Percentiles rank a stretch among this genome's conserved stretches.
Conservation (phyloP, 345 rosid genomes). For the Adansonia digitata region DNA sequence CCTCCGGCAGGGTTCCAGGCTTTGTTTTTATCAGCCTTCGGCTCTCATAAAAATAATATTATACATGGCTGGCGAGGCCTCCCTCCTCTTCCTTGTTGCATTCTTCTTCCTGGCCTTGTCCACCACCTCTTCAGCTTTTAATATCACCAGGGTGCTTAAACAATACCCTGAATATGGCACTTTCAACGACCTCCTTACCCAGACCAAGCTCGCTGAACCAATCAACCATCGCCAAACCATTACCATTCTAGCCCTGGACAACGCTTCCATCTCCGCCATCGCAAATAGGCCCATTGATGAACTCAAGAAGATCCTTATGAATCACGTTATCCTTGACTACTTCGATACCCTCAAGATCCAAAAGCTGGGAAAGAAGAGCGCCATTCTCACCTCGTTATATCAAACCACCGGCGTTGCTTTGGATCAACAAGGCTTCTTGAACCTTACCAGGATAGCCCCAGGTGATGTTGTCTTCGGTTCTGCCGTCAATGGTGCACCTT, state of each 20-base stretch:
- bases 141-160: conserved; percentile 35
- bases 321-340: conserved; percentile 55
- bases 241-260: conserved; percentile 48
- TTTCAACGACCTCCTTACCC: conserved; percentile 33
- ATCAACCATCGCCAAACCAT: conserved; percentile 39
- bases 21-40: background rate
- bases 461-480: conserved; percentile 52
- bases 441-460: conserved; percentile 25
- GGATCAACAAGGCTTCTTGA: conserved; percentile 52
- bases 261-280: conserved; percentile 29
- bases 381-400: conserved; percentile 48
- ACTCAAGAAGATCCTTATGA: conserved; percentile 39
- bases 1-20: background rate
- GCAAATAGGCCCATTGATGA: conserved; percentile 26
- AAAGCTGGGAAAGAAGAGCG: conserved; percentile 25
- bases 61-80: too few species aligned
- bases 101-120: conserved; percentile 15
- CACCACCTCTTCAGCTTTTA: conserved; percentile 20
- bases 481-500: conserved; percentile 34
- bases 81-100: conserved; percentile 17
- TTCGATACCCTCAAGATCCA: conserved; percentile 32
- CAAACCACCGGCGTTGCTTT: conserved; percentile 55
- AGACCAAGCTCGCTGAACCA: conserved; percentile 24
- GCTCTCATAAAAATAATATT: too few species aligned
- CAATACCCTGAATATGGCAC: conserved; percentile 34